Conservation (phyloP, 306 rosid genomes). For the Cercis canadensis region DNA sequence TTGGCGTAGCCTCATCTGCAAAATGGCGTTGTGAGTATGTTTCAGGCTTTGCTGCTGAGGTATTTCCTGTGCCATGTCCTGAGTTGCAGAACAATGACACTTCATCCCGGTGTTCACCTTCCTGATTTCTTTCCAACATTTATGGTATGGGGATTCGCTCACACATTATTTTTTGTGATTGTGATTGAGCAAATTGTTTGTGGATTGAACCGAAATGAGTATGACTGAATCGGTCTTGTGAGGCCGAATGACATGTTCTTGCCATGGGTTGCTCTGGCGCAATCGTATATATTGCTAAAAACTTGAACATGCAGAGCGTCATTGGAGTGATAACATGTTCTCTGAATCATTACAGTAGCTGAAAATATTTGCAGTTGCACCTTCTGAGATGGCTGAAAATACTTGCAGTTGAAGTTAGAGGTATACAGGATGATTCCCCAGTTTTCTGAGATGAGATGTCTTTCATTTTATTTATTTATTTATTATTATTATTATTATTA, state of each 20-base stretch:
- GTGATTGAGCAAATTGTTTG: slow-evolving; percentile 31
- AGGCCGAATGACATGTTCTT: slow-evolving; percentile 18
- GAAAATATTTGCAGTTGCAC: slow-evolving; percentile 24
- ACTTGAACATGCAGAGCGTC: slow-evolving; percentile 1
- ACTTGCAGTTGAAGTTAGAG: not conserved
- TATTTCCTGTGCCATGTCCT: slow-evolving; percentile 78
- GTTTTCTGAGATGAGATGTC: not conserved
- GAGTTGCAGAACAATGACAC: slow-evolving; percentile 54
- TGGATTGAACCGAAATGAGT: slow-evolving; percentile 22
- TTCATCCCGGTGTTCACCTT: slow-evolving; percentile 54
- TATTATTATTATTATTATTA: too few species aligned
- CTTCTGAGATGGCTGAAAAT: not conserved
- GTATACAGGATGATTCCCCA: slow-evolving; percentile 9
- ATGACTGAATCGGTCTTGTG: slow-evolving; percentile 29
- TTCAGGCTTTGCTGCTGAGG: slow-evolving; percentile 67
- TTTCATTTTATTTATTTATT: not conserved
- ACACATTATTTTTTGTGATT: not conserved
- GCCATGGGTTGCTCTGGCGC: slow-evolving; percentile 17
- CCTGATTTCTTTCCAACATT: slow-evolving; percentile 30
- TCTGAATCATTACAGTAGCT: slow-evolving; percentile 21
- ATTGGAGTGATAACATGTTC: slow-evolving; percentile 29
- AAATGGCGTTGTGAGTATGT: slow-evolving; percentile 81
- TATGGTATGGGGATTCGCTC: not conserved
- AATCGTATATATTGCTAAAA: too few species aligned
- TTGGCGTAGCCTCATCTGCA: slow-evolving; percentile 55